Conservation (phyloP, 768 basidiomycete species). For the Roridomyces roridus region DNA sequence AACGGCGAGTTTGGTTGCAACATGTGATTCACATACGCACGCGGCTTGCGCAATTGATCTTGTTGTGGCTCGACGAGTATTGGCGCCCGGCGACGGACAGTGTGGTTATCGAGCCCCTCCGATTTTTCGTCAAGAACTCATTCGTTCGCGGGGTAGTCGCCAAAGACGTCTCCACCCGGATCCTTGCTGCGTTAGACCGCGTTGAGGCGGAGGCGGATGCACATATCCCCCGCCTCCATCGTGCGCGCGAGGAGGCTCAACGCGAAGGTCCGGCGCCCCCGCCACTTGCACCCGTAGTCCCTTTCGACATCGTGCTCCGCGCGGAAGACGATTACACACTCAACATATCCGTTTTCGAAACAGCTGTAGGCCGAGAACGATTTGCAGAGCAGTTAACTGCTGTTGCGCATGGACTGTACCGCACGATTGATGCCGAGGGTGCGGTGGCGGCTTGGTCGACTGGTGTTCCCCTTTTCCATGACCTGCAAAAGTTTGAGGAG, state of each 20-base stretch:
- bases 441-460: conserved; percentile 47
- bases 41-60: conserved; percentile 64
- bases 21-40: conserved; percentile 58
- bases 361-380: conserved; percentile 43
- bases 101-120: conserved; percentile 40
- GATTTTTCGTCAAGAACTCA: conserved; percentile 27
- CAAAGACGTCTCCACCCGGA: conserved; percentile 27
- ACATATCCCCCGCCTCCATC: conserved; percentile 9
- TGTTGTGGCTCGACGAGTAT: conserved; percentile 74
- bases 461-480: conserved; percentile 29
- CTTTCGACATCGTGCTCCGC: conserved; percentile 33
- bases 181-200: conserved; percentile 37
- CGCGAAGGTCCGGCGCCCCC: conserved; percentile 23
- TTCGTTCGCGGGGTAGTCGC: conserved; percentile 36
- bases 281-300: conserved; percentile 17
- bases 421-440: conserved; percentile 48
- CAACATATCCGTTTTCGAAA: conserved; percentile 41
- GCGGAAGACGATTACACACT: conserved; percentile 32
- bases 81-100: conserved; percentile 65
- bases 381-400: conserved; percentile 54
- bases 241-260: conserved; percentile 8
- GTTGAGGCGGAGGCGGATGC: conserved; percentile 8
- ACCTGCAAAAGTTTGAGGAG: conserved; percentile 35
- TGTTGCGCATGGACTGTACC: conserved; percentile 42
- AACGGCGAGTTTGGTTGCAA: conserved; percentile 43